Percentiles rank a stretch among this genome's conserved stretches.
Conservation (phyloP, 805 yeast genomes). For the Lachancea dasiensis region DNA sequence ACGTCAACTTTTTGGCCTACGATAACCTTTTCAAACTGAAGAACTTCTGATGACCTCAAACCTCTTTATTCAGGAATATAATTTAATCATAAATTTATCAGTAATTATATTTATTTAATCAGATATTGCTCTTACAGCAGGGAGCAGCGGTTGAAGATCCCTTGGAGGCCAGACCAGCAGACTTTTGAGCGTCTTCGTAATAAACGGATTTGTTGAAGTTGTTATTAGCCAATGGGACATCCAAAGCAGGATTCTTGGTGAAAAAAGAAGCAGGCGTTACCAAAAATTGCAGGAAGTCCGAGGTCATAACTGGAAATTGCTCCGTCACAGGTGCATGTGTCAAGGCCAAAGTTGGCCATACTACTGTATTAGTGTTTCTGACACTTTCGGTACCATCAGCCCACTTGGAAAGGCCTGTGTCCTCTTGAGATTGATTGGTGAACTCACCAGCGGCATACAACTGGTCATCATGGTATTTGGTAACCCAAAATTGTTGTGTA, state of each 20-base stretch:
- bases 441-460: slow-evolving; percentile 79
- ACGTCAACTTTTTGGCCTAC: too few relatives aligned
- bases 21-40: too few relatives aligned
- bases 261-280: slow-evolving; percentile 71
- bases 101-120: too few relatives aligned
- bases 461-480: slow-evolving; percentile 68
- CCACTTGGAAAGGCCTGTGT: slow-evolving; percentile 68
- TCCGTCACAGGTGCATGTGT: slow-evolving; percentile 80
- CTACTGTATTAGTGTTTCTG: slow-evolving; percentile 69
- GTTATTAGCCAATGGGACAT: slow-evolving; percentile 67
- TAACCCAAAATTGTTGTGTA: slow-evolving; percentile 76
- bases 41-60: too few relatives aligned
- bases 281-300: slow-evolving; percentile 64
- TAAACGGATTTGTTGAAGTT: slow-evolving; percentile 57
- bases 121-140: slow-evolving; percentile 18
- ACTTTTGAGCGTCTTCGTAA: slow-evolving; percentile 25
- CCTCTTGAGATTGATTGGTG: slow-evolving; percentile 70
- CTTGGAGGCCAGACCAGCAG: slow-evolving; percentile 12
- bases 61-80: not conserved
- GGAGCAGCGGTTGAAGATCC: slow-evolving; percentile 6
- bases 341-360: slow-evolving; percentile 78
- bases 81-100: too few relatives aligned
- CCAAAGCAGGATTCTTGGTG: slow-evolving; percentile 71
- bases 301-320: slow-evolving; percentile 89
- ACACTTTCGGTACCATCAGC: slow-evolving; percentile 61